Percentiles rank a stretch among this genome's conserved stretches.
These are phyloP conservation scores for Polytrichum commune DNA, from an alignment of 225 moss, liverwort and hornwort genomes.

Conservation along the genomic window DNA sequence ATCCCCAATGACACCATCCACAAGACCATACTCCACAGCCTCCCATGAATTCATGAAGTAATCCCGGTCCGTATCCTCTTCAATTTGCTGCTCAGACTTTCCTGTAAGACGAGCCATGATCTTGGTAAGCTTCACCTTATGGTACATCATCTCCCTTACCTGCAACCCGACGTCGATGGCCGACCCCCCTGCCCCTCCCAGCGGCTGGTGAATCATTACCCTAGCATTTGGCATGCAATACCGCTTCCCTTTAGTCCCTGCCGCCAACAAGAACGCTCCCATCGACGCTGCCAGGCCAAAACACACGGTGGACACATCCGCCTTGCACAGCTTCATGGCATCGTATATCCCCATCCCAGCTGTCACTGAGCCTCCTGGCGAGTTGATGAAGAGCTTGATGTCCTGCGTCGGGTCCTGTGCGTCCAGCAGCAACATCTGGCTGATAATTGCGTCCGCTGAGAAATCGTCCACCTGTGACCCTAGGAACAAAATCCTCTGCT, in stretches of 20 bases:
- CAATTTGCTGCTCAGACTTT: slow-evolving; percentile 78
- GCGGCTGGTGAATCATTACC: slow-evolving; percentile 97
- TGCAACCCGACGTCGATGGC: slow-evolving; percentile 92
- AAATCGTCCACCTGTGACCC: slow-evolving; percentile 91
- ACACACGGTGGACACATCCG: slow-evolving; percentile 91
- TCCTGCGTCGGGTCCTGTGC: slow-evolving; percentile 89
- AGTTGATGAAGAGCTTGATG: slow-evolving; percentile 95
- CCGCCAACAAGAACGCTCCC: slow-evolving; percentile 90
- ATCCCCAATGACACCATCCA: slow-evolving; percentile 84
- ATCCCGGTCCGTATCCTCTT: slow-evolving; percentile 85
- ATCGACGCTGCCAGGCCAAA: slow-evolving; percentile 95
- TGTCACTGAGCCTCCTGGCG: slow-evolving; percentile 93
- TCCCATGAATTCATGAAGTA: slow-evolving; percentile 94
- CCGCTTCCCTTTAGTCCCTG: slow-evolving; percentile 88
- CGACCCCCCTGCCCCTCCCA: slow-evolving; percentile 85
- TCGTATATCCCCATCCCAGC: slow-evolving; percentile 99
- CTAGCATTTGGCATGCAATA: slow-evolving; percentile 97
- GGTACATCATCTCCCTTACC: slow-evolving; percentile 99
- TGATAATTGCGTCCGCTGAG: slow-evolving; percentile 83
- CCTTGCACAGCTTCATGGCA: slow-evolving; percentile 97
- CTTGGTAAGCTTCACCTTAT: slow-evolving; percentile 87
- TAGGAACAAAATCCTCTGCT: slow-evolving; percentile 77
- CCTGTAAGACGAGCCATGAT: slow-evolving; percentile 95
- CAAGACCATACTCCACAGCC: slow-evolving; percentile 85
- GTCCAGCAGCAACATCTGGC: slow-evolving; percentile 87